Conservation (phyloP, 768 basidiomycete genomes). For the Naganishia randhawae region DNA sequence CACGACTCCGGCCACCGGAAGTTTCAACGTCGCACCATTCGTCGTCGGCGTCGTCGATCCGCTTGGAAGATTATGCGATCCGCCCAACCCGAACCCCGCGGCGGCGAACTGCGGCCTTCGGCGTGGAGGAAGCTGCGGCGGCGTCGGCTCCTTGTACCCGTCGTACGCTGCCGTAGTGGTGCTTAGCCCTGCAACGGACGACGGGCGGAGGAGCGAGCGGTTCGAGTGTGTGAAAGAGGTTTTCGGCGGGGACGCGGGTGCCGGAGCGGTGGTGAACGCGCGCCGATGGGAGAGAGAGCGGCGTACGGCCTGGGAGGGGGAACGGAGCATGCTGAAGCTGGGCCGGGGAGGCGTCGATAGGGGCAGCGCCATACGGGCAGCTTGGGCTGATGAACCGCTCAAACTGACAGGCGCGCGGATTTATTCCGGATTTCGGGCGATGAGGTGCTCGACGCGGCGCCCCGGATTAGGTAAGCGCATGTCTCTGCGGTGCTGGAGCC, state of each 20-base stretch:
- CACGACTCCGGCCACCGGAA: background rate
- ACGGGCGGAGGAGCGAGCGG: background rate
- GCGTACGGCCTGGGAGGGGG: no score
- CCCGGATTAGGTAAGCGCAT: conserved; percentile 6
- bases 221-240: background rate
- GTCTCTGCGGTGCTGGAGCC: no score
- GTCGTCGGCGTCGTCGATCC: conserved; percentile 32
- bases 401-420: no score
- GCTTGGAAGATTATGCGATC: background rate
- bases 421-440: background rate
- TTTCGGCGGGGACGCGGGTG: background rate
- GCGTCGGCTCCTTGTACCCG: conserved; percentile 24
- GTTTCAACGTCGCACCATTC: background rate
- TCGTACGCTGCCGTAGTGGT: conserved; percentile 2
- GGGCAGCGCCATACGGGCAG: no score
- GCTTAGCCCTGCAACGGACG: conserved; percentile 2
- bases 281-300: background rate
- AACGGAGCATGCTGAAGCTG: no score
- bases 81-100: conserved; percentile 38
- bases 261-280: background rate
- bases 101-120: conserved; percentile 39
- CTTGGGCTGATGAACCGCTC: no score
- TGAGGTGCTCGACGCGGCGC: background rate
- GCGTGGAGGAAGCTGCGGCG: conserved; percentile 37
- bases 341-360: no score